Base-by-base conservation (phyloP, 2,329 filamentous ascomycete species). In the Bipolaris gigantea region DNA sequence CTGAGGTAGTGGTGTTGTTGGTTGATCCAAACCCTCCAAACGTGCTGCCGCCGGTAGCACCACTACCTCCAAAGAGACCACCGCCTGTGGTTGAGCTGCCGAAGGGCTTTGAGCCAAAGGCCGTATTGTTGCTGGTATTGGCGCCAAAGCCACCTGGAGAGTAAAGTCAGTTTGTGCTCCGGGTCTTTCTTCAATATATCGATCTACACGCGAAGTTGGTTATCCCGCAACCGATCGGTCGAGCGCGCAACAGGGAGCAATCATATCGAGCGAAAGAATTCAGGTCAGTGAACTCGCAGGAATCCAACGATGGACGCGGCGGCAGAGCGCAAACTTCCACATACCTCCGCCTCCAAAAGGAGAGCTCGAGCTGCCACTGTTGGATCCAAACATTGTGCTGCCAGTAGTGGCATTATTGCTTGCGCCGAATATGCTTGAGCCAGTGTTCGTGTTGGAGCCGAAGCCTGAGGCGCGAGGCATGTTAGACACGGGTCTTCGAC, bases 391-490 rank as follows among this genome's bases (percentile, higher is more conserved):
- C 53, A 69, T 57, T 58, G 61, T 62, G 60, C 66, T 62, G 40
- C 70, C 66, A 38, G 64, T 68, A 50, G 59, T 66, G 56, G 34
- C 25, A 21, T 62, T 68, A 56, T 61, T 70, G 42, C 61, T 68
- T 21, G 65, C 59, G 55, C 73, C 51, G 48, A 75, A 75, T 58
- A 71, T 63, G 61, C 66, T 69, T 39, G 65, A 59, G 50, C 67
- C 66, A 48, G 68, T 68, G 55, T 69, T 73, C 43, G 62, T 50
- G 50, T 62, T 69, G 56, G 71, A 72, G 59, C 73, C 72, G 62
- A 76, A 76, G 69, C 73, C 74, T 76, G 72, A 70, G 68, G 63
- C 64, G 69, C 66, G 65, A 61, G 65, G 66, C 65, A 67, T 67
- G 69, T 76, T 72, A 77, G 70, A 72, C 63, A 64, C 64, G 60